Conservation (phyloP, 345 rosid genomes). For the Eucalyptus cloeziana region DNA sequence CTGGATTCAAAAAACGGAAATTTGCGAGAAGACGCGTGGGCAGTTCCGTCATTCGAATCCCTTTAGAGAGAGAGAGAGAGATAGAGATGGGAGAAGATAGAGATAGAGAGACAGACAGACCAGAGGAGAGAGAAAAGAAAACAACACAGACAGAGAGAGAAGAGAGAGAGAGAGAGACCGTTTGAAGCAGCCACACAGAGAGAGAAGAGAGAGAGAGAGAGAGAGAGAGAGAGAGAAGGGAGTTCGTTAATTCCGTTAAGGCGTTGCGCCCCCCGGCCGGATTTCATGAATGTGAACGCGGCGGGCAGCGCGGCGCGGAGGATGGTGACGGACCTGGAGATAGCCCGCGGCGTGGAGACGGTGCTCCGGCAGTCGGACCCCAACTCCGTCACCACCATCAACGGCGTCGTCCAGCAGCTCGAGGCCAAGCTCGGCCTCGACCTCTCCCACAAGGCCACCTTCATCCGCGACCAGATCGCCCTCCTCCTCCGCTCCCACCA, state of each 20-base stretch:
- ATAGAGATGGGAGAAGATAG: neutral
- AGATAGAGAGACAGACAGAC: neutral
- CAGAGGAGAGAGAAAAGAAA: neutral
- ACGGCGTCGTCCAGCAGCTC: conserved; percentile 74
- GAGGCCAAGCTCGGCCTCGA: conserved; percentile 75
- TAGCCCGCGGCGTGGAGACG: conserved; percentile 72
- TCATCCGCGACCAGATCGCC: conserved; percentile 77
- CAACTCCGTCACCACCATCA: conserved; percentile 44
- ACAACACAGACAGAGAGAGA: neutral
- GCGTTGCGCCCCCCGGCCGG: neutral
- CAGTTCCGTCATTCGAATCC: neutral
- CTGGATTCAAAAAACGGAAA: neutral
- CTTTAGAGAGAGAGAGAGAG: neutral
- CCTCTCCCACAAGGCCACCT: conserved; percentile 70
- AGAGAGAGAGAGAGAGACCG: neutral
- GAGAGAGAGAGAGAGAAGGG: neutral
- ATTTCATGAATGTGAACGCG: conserved; percentile 1
- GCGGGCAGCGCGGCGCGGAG: neutral
- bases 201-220: conserved; percentile 1
- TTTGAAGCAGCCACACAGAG: neutral
- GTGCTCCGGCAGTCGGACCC: conserved; percentile 75
- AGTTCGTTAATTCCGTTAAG: neutral
- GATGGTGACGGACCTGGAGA: conserved; percentile 83
- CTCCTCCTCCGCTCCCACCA: conserved; percentile 43
- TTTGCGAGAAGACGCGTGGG: neutral